phyloP scores from a whole-genome alignment of 2,329 filamentous ascomycete genomes.

The Paraconiothyrium sp. region DNA sequence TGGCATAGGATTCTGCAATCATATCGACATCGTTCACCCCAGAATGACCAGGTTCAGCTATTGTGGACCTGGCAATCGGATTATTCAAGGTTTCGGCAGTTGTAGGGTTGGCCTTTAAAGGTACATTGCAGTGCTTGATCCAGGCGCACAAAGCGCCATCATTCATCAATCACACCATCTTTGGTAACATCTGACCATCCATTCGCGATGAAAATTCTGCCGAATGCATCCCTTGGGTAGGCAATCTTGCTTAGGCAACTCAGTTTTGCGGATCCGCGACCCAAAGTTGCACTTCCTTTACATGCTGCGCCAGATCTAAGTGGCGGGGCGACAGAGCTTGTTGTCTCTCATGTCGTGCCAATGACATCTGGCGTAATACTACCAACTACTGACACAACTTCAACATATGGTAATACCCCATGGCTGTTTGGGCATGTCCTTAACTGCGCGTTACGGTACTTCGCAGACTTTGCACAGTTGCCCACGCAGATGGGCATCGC shows the following conservation, averaged over 20 bases:
- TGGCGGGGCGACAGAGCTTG: too few species aligned
- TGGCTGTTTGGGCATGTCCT: too few species aligned
- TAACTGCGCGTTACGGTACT: too few species aligned
- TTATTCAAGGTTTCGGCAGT: conserved; percentile 11
- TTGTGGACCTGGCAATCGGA: conserved; percentile 9
- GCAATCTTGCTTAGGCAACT: not conserved
- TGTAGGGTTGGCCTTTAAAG: conserved; percentile 24
- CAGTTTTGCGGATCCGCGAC: too few species aligned
- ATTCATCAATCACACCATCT: conserved; percentile 24
- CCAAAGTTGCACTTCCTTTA: too few species aligned
- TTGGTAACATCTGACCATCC: conserved; percentile 26
- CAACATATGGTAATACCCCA: too few species aligned
- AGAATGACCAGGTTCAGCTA: conserved; percentile 20
- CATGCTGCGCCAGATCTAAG: too few species aligned
- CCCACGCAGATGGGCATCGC: too few species aligned
- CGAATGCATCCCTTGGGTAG: not conserved
- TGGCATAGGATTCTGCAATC: conserved; percentile 23
- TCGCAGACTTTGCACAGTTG: too few species aligned
- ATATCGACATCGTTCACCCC: conserved; percentile 19
- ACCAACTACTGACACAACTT: too few species aligned
- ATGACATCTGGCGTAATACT: too few species aligned
- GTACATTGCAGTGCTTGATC: conserved; percentile 35
- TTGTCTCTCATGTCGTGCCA: too few species aligned
- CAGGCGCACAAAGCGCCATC: conserved; percentile 30
- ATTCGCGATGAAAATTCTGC: conserved; percentile 26